Base-by-base conservation (phyloP, 805 yeast species). In the Kodamaea neixiangensis region DNA sequence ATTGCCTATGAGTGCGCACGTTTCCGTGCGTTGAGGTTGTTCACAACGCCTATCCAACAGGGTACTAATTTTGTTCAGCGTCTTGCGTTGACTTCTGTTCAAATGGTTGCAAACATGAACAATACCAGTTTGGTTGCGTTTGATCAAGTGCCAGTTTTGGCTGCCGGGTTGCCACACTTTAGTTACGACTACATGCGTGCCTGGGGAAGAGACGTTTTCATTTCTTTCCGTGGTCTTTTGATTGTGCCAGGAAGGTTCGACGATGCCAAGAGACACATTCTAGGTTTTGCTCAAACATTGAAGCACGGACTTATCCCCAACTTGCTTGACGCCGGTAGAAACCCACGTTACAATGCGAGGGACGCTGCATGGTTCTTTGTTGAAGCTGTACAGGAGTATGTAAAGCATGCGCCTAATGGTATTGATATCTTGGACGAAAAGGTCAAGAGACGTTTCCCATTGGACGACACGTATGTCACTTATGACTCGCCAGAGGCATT, bases 151-250 rank as follows among this genome's bases (percentile, higher is more conserved):
- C 87, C 96, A 1, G 81, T 89, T 39, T 76, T 93, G 81, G 97
- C 98, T 13, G 99, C 99, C 1, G 99, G 98, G 1, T 77, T 93
- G 54, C 99, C 99, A 1, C 97, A 91, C 68, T 93, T 93, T 71
- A 85, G 94, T 64, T 80, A 79, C 52, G 90, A 87, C 56, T 92
- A 87, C 67, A 91, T 93, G 97, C 79, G 99, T 67, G 90, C 97
- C 65, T 93, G 99, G 99, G 99, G 99, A 18, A 80, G 99, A 63
- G 99, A 93, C 68, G 96, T 91, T 0, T 94, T 94, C 65, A 86
- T 93, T 43, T 80, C 97, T 0, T 76, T 87, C 40, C 76, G 97
- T 54, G 99, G 99, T 0, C 74, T 93, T 45, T 69, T 91, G 50
- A 71, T 91, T 19, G 85, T 87, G 1, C 80, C 97, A 0, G 92